Evolutionary conservation across 768 basidiomycete genomes (phyloP), one percentile per base, ranked within the genome.

Genomic region (Lactarius psammicola): DNA sequence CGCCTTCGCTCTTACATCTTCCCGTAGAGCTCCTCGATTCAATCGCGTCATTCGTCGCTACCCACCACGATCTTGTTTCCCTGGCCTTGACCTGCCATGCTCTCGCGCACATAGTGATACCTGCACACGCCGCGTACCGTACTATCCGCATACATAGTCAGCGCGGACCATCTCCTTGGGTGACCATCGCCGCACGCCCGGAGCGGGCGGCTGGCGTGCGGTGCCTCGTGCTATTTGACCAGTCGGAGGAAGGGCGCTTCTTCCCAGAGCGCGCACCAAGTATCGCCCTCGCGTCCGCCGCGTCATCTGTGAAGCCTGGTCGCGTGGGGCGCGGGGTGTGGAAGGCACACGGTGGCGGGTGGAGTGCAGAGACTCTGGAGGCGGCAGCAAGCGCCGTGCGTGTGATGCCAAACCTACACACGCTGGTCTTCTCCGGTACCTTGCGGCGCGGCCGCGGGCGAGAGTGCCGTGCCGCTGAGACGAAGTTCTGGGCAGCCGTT

Each of bases 61-160:
- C 66, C 3, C 66, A 58, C 38, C 51, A 54, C 26, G 62, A 67
- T 58, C 28, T 67, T 10, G 30, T 64, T 28, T 42, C 66, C 13
- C 56, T 67, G 23, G 66, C 62, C 3, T 38, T 59, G 30, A 36
- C 53, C 9, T 67, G 62, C 42, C 57, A 42, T 15, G 40, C 31
- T 11, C 28, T 67, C 26, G 34, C 58, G 18, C 13, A 46, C n/a
- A 49, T 68, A 2, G 38, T 59, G 10, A 65, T 68, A 56, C 67
- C 64, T 7, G 49, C 34, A 18, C 67, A 68, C 11, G n/a, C 51
- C 11, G 64, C 64, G 17, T 67, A 67, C 51, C 67, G 67, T 33
- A 33, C 42, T 28, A 33, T 68, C 33, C 60, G 60, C 13, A 30
- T 64, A 20, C 55, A 55, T 20, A 7, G 63, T 4, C 38, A n/a